A percentile compares a stretch with the other conserved stretches of the same genome.
phyloP scores from a whole-genome alignment of 768 basidiomycete genomes.

The Suillus americanus region DNA sequence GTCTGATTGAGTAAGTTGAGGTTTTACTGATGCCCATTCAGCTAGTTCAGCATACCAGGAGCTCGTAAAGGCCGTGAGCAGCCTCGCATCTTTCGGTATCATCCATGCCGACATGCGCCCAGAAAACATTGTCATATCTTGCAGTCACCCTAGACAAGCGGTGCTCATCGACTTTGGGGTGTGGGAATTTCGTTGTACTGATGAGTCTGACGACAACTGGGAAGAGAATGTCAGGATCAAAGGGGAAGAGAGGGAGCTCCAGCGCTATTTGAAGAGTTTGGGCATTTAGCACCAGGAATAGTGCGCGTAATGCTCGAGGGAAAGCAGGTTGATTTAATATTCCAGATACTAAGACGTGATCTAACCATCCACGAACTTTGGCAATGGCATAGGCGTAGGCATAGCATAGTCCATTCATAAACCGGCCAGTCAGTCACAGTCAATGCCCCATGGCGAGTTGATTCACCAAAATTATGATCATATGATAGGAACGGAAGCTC shows the following conservation, averaged over 20 bases:
- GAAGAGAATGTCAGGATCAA: background rate
- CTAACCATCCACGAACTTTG: background rate
- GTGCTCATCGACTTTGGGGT: background rate
- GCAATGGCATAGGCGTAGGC: background rate
- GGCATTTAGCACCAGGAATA: background rate
- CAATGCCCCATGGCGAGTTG: background rate
- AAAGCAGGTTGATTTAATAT: background rate
- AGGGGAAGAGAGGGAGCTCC: background rate
- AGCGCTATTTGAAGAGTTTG: background rate
- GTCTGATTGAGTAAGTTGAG: no score
- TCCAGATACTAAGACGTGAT: background rate
- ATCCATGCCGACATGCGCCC: background rate
- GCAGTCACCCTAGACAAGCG: background rate
- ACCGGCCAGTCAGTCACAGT: background rate
- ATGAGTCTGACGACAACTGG: background rate
- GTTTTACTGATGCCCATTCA: no score
- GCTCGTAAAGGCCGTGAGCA: background rate
- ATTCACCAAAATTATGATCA: background rate
- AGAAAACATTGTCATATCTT: background rate
- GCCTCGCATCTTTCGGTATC: background rate
- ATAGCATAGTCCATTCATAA: background rate
- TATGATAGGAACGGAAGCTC: background rate
- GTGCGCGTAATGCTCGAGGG: background rate
- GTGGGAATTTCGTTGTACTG: background rate
- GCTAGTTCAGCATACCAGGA: background rate